Base-by-base conservation (phyloP, 2,329 filamentous ascomycete genomes). In the Botrytis hyacinthi region DNA sequence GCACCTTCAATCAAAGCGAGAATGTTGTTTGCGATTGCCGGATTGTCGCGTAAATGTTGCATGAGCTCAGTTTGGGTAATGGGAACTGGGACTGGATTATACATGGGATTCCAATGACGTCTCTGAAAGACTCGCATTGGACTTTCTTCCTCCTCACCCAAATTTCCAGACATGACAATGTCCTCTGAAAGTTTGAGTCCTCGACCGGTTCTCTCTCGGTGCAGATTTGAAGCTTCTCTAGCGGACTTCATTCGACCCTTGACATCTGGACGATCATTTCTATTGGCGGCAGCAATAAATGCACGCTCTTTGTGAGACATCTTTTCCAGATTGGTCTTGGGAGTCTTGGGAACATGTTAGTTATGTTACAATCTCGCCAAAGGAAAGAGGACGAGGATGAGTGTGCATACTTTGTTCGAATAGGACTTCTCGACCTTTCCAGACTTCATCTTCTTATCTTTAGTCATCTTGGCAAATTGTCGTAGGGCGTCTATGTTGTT, bases 201-300 rank as follows among this genome's bases (percentile, higher is more conserved):
- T 78, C 94, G 92, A 57, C 95, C 95, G 0, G 95, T 97, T 29
- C 94, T 90, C 81, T 91, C 89, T 84, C 94, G 94, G 86, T 97
- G 95, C 54, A 97, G 93, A 79, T 94, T 91, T n/a, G 95, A 97
- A 9, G 95, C 95, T 82, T 93, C 89, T 70, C 90, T 88, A 22
- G 95, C 95, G 4, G 95, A 98, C 81, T 97, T 93, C 29, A 97
- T 88, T 40, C 95, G 90, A 22, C 94, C 94, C 82, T 98, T 94
- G 26, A 97, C 84, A 80, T 92, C 95, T 35, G 46, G 46, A 71
- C 95, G 90, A 80, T 98, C 95, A 78, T 92, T 92, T 76, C 95
- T 88, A 76, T 95, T 87, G 9, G 95, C 98, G 5, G 95, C 95
- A 20, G 95, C 95, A 78, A 98, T 96, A 81, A 97, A 98, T 35